A percentile compares a stretch with the other conserved stretches of the same genome.
Evolutionary conservation across 2,329 filamentous ascomycete species (phyloP).

Genomic region (Emergomyces orientalis): DNA sequence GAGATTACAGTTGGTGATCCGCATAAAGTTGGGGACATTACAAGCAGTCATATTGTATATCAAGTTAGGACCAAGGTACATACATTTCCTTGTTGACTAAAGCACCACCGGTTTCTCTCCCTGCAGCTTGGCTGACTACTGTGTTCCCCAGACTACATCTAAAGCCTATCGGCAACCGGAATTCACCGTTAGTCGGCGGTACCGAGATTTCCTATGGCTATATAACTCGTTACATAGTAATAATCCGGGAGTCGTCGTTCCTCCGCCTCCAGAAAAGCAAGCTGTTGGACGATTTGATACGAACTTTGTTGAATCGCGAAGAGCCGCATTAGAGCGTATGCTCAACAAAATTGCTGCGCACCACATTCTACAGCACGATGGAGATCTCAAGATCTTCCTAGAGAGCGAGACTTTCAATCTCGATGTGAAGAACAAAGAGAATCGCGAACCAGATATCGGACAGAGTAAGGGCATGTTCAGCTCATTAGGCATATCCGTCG

Average conservation of each 20-base stretch:
- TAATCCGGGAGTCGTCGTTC: constrained; percentile 89
- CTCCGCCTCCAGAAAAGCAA: constrained; percentile 95
- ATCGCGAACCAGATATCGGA: constrained; percentile 71
- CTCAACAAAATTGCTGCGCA: constrained; percentile 90
- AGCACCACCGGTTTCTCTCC: neutral
- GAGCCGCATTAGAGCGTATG: constrained; percentile 92
- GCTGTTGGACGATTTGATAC: constrained; percentile 91
- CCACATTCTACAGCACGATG: constrained; percentile 82
- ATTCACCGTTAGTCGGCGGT: constrained; percentile 87
- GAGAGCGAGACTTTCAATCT: constrained; percentile 95
- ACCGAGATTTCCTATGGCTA: constrained; percentile 95
- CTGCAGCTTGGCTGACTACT: constrained; percentile 2
- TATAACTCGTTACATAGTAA: constrained; percentile 92
- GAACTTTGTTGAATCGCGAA: constrained; percentile 89
- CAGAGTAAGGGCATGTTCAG: constrained; percentile 94
- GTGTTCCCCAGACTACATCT: constrained; percentile 62
- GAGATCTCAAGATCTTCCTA: constrained; percentile 88
- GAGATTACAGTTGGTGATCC: constrained; percentile 89
- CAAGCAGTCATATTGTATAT: constrained; percentile 96
- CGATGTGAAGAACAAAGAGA: constrained; percentile 95
- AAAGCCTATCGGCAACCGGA: constrained; percentile 90
- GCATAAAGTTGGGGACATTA: constrained; percentile 94
- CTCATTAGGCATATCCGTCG: constrained; percentile 68
- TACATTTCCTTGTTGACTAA: neutral
- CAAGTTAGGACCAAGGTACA: constrained; percentile 82